phyloP scores from a whole-genome alignment of 352 stramenopile genomes.

The Phytophthora litchii region DNA sequence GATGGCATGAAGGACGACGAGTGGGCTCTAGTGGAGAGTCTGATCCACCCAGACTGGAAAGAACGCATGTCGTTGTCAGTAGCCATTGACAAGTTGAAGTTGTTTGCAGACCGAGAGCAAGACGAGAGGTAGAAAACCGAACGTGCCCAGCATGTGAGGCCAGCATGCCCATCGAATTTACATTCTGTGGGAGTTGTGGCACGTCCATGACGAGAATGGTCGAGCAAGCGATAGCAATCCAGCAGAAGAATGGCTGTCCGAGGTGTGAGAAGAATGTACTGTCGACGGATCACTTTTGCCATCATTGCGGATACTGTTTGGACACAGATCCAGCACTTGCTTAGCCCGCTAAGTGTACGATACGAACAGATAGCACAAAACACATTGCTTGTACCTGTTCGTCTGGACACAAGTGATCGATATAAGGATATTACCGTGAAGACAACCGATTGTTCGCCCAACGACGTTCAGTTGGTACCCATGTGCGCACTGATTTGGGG shows the following conservation, averaged over 20 bases:
- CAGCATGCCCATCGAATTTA: constrained; percentile 2
- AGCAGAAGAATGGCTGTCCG: background rate
- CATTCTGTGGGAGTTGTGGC: constrained; percentile 10
- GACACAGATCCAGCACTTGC: background rate
- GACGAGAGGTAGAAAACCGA: background rate
- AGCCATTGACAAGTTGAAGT: constrained; percentile 15
- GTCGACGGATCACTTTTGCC: background rate
- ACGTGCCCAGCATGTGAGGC: background rate
- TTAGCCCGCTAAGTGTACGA: background rate
- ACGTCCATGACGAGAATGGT: background rate
- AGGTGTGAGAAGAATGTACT: constrained; percentile 5
- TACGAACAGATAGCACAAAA: too few species aligned
- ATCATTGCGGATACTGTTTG: constrained; percentile 2
- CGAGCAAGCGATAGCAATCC: background rate
- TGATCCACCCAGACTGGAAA: constrained; percentile 12
- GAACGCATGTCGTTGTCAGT: constrained; percentile 13
- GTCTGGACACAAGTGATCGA: too few species aligned
- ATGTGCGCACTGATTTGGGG: too few species aligned
- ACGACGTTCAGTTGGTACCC: too few species aligned
- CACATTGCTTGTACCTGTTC: too few species aligned
- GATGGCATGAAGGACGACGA: constrained; percentile 21
- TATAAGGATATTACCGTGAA: too few species aligned
- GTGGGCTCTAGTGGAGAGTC: constrained; percentile 15
- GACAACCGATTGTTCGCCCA: too few species aligned
- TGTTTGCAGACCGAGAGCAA: constrained; percentile 17